These are phyloP conservation scores for Didymella exigua DNA, from an alignment of 2,329 filamentous ascomycete species.

Conservation along the genomic window DNA sequence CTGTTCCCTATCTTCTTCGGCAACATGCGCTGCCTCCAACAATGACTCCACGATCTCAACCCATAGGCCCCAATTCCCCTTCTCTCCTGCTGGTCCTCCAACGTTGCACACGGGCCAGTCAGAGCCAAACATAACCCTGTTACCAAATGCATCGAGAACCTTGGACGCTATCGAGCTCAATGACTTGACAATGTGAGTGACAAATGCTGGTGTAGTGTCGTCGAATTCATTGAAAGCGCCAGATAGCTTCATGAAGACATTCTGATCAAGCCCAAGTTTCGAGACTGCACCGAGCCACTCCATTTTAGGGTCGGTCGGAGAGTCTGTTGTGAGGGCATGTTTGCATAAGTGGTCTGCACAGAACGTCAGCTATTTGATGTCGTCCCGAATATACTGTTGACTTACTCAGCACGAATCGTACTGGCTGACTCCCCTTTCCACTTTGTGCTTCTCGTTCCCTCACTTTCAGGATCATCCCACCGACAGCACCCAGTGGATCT, in stretches of 20 bases:
- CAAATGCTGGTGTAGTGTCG: constrained; percentile 46
- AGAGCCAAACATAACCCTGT: constrained; percentile 84
- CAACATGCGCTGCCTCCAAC: constrained; percentile 59
- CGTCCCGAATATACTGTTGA: constrained; percentile 17
- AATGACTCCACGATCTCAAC: constrained; percentile 70
- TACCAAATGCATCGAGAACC: constrained; percentile 72
- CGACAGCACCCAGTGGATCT: constrained; percentile 56
- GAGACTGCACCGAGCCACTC: constrained; percentile 74
- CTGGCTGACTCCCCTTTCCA: constrained; percentile 59
- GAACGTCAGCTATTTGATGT: not conserved
- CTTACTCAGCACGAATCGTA: constrained; percentile 73
- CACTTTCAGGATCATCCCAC: constrained; percentile 53
- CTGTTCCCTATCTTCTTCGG: constrained; percentile 64
- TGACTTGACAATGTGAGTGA: constrained; percentile 28
- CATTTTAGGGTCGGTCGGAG: constrained; percentile 56
- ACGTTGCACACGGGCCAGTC: constrained; percentile 94
- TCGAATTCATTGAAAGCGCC: constrained; percentile 82
- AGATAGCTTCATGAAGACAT: constrained; percentile 89
- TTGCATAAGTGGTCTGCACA: constrained; percentile 86
- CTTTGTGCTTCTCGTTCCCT: constrained; percentile 52
- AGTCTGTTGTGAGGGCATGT: constrained; percentile 70
- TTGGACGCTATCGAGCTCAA: constrained; percentile 14
- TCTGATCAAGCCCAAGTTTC: constrained; percentile 66
- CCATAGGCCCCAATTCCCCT: constrained; percentile 76
- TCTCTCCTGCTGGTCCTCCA: constrained; percentile 59